These are phyloP conservation scores for Trichophyton equinum DNA, from an alignment of 2,329 filamentous ascomycete genomes.

Conservation along the genomic window DNA sequence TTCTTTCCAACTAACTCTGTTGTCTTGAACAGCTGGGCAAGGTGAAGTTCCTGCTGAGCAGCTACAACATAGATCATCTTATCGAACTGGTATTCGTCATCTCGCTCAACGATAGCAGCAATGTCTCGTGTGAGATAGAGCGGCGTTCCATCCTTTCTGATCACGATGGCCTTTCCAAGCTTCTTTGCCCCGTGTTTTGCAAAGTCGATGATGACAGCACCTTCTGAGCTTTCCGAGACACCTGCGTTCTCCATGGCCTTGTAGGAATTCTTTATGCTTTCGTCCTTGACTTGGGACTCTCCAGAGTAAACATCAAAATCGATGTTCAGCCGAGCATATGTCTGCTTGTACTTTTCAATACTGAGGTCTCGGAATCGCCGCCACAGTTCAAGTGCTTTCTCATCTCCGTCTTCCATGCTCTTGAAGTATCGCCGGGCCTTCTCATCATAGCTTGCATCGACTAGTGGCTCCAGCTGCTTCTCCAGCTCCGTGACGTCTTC, in stretches of 20 bases:
- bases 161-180: slow-evolving; percentile 53
- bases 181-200: slow-evolving; percentile 55
- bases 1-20: slow-evolving; percentile 49
- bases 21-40: slow-evolving; percentile 54
- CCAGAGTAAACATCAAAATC: slow-evolving; percentile 55
- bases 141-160: slow-evolving; percentile 55
- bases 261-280: slow-evolving; percentile 51
- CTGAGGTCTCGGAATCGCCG: slow-evolving; percentile 51
- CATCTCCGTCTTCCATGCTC: slow-evolving; percentile 53
- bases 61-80: slow-evolving; percentile 58
- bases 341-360: slow-evolving; percentile 52
- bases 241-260: slow-evolving; percentile 46
- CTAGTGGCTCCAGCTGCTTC: slow-evolving; percentile 36
- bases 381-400: slow-evolving; percentile 48
- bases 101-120: slow-evolving; percentile 51
- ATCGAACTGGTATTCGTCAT: slow-evolving; percentile 50
- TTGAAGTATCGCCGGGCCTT: slow-evolving; percentile 53
- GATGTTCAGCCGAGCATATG: slow-evolving; percentile 53
- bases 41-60: slow-evolving; percentile 51
- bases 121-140: slow-evolving; percentile 60
- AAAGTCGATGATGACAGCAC: slow-evolving; percentile 57
- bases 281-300: slow-evolving; percentile 53
- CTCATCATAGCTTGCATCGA: slow-evolving; percentile 46
- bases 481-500: slow-evolving; percentile 39
- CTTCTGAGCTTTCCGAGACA: slow-evolving; percentile 52